Evolutionary conservation across 2,329 filamentous ascomycete genomes (phyloP).

Genomic region (Monosporascus sp.): DNA sequence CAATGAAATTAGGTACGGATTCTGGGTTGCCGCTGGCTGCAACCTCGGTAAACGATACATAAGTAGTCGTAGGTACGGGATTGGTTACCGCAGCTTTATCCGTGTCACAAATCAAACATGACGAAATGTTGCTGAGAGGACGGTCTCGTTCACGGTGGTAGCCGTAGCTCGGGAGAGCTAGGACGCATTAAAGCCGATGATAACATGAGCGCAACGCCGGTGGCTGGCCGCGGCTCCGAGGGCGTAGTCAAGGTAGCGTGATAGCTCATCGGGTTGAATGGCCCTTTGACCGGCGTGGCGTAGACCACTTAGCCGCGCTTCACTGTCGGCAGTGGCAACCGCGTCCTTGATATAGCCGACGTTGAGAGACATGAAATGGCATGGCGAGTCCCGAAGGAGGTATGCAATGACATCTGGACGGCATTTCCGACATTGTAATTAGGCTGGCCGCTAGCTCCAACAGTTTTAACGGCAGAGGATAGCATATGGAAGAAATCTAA

Average conservation of each 20-base stretch:
- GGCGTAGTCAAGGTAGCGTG: constrained; percentile 6
- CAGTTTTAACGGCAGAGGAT: constrained; percentile 4
- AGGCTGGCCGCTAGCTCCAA: constrained; percentile 8
- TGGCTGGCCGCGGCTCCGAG: not conserved
- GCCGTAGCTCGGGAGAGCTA: constrained; percentile 3
- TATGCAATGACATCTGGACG: constrained; percentile 9
- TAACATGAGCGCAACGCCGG: not conserved
- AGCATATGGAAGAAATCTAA: constrained; percentile 10
- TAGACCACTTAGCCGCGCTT: constrained; percentile 1
- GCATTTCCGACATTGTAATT: constrained; percentile 14
- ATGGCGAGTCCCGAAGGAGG: not conserved
- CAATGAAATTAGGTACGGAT: constrained; percentile 1
- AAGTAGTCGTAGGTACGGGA: not conserved
- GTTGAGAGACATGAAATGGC: constrained; percentile 6
- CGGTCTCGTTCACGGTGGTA: constrained; percentile 1
- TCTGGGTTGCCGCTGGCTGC: constrained; percentile 1
- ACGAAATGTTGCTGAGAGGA: constrained; percentile 7
- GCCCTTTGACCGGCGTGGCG: constrained; percentile 4
- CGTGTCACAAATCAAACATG: constrained; percentile 1
- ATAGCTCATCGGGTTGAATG: constrained; percentile 2
- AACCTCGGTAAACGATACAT: constrained; percentile 1
- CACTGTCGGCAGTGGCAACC: constrained; percentile 2
- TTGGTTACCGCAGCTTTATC: not conserved
- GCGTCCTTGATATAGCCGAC: constrained; percentile 13
- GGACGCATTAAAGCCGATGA: constrained; percentile 7